A percentile compares a stretch with the other conserved stretches of the same genome.
Conservation (phyloP, 768 basidiomycete species). For the Russula sp. region DNA sequence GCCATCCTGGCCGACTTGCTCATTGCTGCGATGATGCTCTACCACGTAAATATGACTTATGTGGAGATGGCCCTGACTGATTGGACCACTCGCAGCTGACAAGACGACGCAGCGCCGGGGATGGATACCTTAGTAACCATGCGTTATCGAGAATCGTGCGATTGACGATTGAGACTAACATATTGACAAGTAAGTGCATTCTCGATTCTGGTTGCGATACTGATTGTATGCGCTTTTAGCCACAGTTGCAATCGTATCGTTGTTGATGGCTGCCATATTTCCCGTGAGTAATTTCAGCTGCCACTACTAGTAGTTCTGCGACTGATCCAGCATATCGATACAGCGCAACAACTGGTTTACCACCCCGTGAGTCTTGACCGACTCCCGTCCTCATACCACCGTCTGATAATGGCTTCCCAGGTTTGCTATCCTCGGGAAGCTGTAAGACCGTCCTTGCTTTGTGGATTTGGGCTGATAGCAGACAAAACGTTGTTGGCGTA, state of each 20-base stretch:
- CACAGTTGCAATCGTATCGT: background rate
- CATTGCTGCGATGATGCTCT: background rate
- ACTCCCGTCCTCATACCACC: background rate
- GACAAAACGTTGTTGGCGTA: background rate
- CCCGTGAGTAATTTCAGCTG: background rate
- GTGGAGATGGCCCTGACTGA: background rate
- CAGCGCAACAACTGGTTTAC: conserved; percentile 9
- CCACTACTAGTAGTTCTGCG: background rate
- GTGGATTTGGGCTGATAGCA: background rate
- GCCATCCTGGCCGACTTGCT: background rate
- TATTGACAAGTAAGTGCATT: background rate
- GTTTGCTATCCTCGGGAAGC: conserved; percentile 2
- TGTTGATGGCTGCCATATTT: background rate
- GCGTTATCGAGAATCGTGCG: background rate
- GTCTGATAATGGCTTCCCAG: background rate
- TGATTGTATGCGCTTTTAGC: background rate
- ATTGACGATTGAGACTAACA: conserved; percentile 11
- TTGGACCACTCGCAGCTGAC: background rate
- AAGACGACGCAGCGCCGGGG: background rate
- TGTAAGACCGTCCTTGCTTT: background rate
- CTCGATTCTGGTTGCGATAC: background rate
- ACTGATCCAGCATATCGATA: background rate
- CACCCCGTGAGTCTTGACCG: conserved; percentile 5
- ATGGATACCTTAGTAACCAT: background rate
- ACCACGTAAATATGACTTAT: background rate